Evolutionary conservation across 495 filamentous ascomycete species (phyloP).

Genomic region (Talaromyces trachyspermus): DNA sequence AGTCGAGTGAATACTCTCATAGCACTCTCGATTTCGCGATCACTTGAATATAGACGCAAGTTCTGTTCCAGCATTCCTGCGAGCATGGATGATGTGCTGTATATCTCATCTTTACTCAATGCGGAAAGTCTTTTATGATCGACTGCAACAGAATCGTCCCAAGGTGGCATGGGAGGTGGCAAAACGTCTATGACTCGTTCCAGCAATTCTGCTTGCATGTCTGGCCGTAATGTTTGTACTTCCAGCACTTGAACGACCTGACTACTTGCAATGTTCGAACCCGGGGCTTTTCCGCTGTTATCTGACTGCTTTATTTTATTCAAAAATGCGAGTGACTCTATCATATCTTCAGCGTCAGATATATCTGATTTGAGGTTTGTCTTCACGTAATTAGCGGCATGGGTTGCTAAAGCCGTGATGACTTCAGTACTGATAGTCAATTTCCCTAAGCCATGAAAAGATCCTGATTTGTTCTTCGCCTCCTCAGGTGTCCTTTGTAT

Average conservation of each 20-base stretch:
- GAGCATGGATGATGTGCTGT: constrained; percentile 30
- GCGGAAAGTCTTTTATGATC: constrained; percentile 15
- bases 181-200: constrained; percentile 26
- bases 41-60: constrained; percentile 19
- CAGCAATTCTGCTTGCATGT: constrained; percentile 33
- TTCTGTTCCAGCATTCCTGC: constrained; percentile 31
- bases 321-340: constrained; percentile 16
- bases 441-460: constrained; percentile 37
- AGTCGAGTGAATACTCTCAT: constrained; percentile 27
- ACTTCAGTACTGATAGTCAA: constrained; percentile 54
- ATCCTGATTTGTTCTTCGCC: constrained; percentile 16
- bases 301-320: constrained; percentile 19
- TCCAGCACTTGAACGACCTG: constrained; percentile 49
- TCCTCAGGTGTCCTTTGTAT: constrained; percentile 8
- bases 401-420: constrained; percentile 44
- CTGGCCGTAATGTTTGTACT: constrained; percentile 30
- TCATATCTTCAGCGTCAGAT: constrained; percentile 15
- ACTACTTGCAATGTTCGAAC: constrained; percentile 26
- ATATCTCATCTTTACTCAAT: constrained; percentile 25
- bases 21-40: constrained; percentile 21
- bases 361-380: constrained; percentile 23
- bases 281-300: constrained; percentile 10
- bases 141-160: constrained; percentile 18
- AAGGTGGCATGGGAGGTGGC: constrained; percentile 30
- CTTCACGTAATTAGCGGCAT: constrained; percentile 36